Percentiles rank a stretch among this genome's conserved stretches.
Evolutionary conservation across 768 basidiomycete genomes (phyloP).

Genomic region (Collybiopsis confluens): DNA sequence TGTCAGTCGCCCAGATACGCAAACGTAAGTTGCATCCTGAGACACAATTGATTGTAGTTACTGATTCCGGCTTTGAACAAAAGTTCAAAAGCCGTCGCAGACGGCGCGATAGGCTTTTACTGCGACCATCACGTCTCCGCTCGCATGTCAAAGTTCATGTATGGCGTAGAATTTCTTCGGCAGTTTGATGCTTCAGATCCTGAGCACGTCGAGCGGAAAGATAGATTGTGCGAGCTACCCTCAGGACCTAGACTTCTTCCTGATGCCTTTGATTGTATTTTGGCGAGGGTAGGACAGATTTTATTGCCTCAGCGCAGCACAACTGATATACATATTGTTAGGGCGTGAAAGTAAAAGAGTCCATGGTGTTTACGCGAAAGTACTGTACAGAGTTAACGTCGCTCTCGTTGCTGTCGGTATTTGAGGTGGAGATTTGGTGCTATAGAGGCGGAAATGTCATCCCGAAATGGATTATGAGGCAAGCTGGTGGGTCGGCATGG

Average conservation of each 20-base stretch:
- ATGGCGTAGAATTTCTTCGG: slow-evolving; percentile 76
- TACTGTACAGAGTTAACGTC: slow-evolving; percentile 81
- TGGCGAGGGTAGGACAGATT: slow-evolving; percentile 46
- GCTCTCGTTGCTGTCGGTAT: slow-evolving; percentile 69
- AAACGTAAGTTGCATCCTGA: slow-evolving; percentile 49
- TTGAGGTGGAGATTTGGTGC: slow-evolving; percentile 85
- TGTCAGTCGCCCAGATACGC: slow-evolving; percentile 74
- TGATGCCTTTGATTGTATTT: slow-evolving; percentile 80
- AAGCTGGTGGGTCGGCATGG: slow-evolving; percentile 36
- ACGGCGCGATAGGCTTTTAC: slow-evolving; percentile 81
- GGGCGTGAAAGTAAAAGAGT: slow-evolving; percentile 76
- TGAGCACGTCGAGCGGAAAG: slow-evolving; percentile 61
- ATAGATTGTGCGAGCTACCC: slow-evolving; percentile 68
- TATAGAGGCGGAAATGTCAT: slow-evolving; percentile 69
- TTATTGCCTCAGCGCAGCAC: slow-evolving; percentile 1
- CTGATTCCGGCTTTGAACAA: no score
- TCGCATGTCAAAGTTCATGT: slow-evolving; percentile 76
- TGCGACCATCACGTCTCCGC: slow-evolving; percentile 83
- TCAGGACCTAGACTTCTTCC: slow-evolving; percentile 75
- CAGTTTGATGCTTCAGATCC: slow-evolving; percentile 61
- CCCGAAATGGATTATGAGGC: slow-evolving; percentile 71
- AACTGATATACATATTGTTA: slow-evolving; percentile 21
- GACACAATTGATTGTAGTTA: slow-evolving; percentile 4
- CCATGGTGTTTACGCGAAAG: slow-evolving; percentile 75
- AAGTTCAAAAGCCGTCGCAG: slow-evolving; percentile 82